Evolutionary conservation across 768 basidiomycete genomes (phyloP), one percentile per base, ranked within the genome.

Genomic region (Pholiota molesta): DNA sequence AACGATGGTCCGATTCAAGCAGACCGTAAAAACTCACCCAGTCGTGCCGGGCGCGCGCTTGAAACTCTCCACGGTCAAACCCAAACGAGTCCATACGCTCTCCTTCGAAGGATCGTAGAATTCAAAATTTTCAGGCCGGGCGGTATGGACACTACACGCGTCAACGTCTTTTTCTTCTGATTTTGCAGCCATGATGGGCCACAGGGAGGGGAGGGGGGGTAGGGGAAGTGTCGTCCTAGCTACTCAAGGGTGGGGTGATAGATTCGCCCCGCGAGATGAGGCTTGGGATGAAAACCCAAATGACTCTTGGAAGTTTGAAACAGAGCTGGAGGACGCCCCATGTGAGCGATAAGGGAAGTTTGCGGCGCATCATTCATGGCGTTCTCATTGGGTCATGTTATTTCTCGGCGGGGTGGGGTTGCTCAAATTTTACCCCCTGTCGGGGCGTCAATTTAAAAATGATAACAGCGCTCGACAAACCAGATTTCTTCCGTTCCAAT

Each of bases 71-170:
- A 68, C 66, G 21, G 68, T 72, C 49, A 82, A 64, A 55, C 81
- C 81, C 16, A 79, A 21, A 39, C 81, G 79, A 23, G 81, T 82
- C 79, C 77, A 80, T 39, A 73, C 63, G 33, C 73, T 76, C 66
- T 82, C 80, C 62, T 82, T 80, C 39, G 78, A 80, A 14, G 80
- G 80, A 66, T 82, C 80, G 57, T 82, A 82, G 62, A 82, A 77
- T 59, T 76, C 73, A 44, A 72, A 68, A n/a, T 69, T 64, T 33
- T 71, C 68, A n/a, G 66, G 60, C 53, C 68, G 45, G 23, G 39
- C 69, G 14, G 72, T 74, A 62, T 57, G 62, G 47, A 69, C 63
- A 64, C 76, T 78, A 19, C 21, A 49, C 26, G 10, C 26, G 47
- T 49, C 47, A 23, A 23, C 6, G 7, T 1, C 10, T 49, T 49